These are phyloP conservation scores for Chlamydomonas applanata DNA, from an alignment of 139 green algal species.

Conservation along the genomic window DNA sequence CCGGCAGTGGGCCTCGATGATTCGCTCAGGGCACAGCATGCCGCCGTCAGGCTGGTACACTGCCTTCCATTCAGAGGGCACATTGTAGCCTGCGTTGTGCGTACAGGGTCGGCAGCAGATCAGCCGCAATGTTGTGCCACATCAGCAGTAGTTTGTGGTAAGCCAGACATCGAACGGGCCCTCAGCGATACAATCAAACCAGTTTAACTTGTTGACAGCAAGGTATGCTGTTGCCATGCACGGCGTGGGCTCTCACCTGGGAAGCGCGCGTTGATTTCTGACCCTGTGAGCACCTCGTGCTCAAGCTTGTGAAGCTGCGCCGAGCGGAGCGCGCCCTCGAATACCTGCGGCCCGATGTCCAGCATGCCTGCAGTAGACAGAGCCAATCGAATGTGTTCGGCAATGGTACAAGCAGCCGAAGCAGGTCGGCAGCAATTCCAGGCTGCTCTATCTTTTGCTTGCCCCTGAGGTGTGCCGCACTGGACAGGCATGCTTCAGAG, in stretches of 20 bases:
- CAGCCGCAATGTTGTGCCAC: too few relatives aligned
- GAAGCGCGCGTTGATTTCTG: background rate
- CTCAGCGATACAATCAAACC: too few relatives aligned
- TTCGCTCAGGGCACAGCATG: constrained; percentile 43
- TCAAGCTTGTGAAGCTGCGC: background rate
- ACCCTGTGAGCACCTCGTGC: constrained; percentile 14
- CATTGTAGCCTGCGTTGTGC: constrained; percentile 23
- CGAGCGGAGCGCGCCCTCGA: background rate
- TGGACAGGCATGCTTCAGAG: background rate
- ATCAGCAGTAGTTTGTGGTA: too few relatives aligned
- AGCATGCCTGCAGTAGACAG: constrained; percentile 21
- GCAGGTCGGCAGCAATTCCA: too few relatives aligned
- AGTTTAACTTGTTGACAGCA: too few relatives aligned
- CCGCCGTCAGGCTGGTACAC: constrained; percentile 65
- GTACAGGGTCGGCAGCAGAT: too few relatives aligned
- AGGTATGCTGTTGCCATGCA: too few relatives aligned
- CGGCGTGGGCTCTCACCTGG: background rate
- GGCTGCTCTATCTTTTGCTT: too few relatives aligned
- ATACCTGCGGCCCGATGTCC: constrained; percentile 7
- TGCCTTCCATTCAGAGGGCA: constrained; percentile 37
- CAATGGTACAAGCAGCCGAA: too few relatives aligned
- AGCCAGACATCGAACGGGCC: too few relatives aligned
- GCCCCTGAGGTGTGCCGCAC: background rate
- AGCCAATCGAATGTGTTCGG: too few relatives aligned
- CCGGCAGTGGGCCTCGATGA: background rate